Evolutionary conservation across 1,139 yeast species (phyloP).

Genomic region (Blastobotrys niveus): DNA sequence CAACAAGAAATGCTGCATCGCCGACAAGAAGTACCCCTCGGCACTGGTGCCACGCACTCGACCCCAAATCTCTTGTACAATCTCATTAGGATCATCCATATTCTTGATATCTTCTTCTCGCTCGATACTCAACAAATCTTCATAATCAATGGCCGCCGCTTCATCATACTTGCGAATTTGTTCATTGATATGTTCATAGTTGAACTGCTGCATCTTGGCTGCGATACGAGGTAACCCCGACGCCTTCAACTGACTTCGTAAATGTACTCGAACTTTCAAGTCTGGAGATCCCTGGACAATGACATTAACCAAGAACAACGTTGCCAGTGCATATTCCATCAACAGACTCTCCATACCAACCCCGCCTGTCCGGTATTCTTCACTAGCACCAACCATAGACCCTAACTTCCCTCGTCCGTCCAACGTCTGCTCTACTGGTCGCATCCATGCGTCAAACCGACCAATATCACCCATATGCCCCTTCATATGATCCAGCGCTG

Average conservation of each 20-base stretch:
- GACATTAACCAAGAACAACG: conserved; percentile 70
- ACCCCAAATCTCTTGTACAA: conserved; percentile 65
- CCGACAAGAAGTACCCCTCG: conserved; percentile 58
- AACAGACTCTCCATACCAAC: conserved; percentile 62
- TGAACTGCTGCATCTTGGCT: conserved; percentile 54
- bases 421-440: conserved; percentile 62
- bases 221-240: conserved; percentile 69
- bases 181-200: conserved; percentile 57
- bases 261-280: conserved; percentile 60
- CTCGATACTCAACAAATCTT: conserved; percentile 55
- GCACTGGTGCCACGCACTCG: conserved; percentile 68
- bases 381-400: conserved; percentile 87
- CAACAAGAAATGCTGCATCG: conserved; percentile 78
- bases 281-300: conserved; percentile 61
- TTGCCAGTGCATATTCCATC: conserved; percentile 72
- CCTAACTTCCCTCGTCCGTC: conserved; percentile 89
- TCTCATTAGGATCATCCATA: conserved; percentile 60
- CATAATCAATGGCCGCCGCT: conserved; percentile 64
- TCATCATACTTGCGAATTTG: conserved; percentile 63
- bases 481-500: conserved; percentile 58
- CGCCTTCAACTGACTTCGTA: conserved; percentile 69
- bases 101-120: conserved; percentile 46
- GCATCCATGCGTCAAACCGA: conserved; percentile 82
- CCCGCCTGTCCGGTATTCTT: conserved; percentile 67
- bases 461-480: conserved; percentile 56